Conservation (phyloP, 2,329 filamentous ascomycete species). For the Trichoderma sp. region DNA sequence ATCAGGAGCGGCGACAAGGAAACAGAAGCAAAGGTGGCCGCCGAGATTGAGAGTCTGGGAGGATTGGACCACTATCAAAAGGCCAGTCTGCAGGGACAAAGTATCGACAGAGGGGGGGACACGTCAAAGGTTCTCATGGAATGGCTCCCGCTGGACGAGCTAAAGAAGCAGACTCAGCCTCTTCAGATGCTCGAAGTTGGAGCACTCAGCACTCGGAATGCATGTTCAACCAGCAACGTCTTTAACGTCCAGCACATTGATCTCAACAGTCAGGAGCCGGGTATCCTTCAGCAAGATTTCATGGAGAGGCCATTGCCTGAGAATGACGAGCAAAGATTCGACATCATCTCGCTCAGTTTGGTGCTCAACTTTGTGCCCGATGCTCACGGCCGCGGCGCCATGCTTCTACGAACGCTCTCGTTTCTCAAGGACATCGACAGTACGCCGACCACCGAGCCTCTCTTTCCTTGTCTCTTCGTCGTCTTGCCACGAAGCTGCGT, state of each 20-base stretch:
- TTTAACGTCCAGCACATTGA: slow-evolving; percentile 85
- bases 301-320: slow-evolving; percentile 80
- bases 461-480: slow-evolving; percentile 76
- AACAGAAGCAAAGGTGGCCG: slow-evolving; percentile 49
- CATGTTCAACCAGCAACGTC: slow-evolving; percentile 70
- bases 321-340: slow-evolving; percentile 66
- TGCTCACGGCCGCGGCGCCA: slow-evolving; percentile 72
- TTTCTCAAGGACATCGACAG: slow-evolving; percentile 57
- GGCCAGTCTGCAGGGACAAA: slow-evolving; percentile 69
- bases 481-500: slow-evolving; percentile 89
- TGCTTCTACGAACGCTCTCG: slow-evolving; percentile 74
- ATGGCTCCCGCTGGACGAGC: slow-evolving; percentile 52
- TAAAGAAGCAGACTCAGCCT: slow-evolving; percentile 32
- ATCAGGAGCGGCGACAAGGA: slow-evolving; percentile 52
- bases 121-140: slow-evolving; percentile 65
- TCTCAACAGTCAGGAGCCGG: slow-evolving; percentile 78
- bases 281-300: slow-evolving; percentile 88
- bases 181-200: slow-evolving; percentile 84
- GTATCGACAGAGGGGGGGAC: slow-evolving; percentile 66
- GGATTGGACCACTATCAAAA: slow-evolving; percentile 66
- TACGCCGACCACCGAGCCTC: slow-evolving; percentile 32
- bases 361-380: slow-evolving; percentile 94
- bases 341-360: slow-evolving; percentile 87
- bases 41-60: slow-evolving; percentile 59
- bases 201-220: slow-evolving; percentile 80